Evolutionary conservation across 1,139 yeast species (phyloP), one percentile per base, ranked within the genome.

Genomic region (Suhomyces choctaworum): DNA sequence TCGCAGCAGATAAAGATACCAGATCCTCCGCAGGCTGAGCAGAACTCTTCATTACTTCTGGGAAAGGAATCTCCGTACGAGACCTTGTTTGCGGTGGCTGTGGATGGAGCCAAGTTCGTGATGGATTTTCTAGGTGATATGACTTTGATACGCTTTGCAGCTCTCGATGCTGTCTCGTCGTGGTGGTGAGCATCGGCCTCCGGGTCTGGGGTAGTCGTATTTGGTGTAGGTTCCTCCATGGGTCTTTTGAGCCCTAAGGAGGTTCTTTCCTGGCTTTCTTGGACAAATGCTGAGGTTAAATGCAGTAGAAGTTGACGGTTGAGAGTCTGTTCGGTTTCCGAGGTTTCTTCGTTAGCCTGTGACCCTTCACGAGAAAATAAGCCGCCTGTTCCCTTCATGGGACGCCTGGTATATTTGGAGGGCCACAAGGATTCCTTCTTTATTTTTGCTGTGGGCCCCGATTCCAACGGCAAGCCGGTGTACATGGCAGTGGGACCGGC

Each of bases 1-100:
- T 92, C 98, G 62, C 98, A 92, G 60, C 97, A 92, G 20, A 92
- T 70, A 46, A 92, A 88, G 24, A 86, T 72, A 7, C 98, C 98
- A 0, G 90, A 70, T 17, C 89, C 88, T 1, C 94, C 89, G 62
- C 98, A 92, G 0, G 94, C 73, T 16, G 85, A 70, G 53, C 98
- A 92, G 56, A 74, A 89, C 58, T 92, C 98, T 46, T 90, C 94
- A 56, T 92, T 92, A 42, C 78, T 73, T 43, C 65, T 51, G 35
- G 64, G 51, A 26, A 60, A 45, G 35, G 61, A 63, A 34, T 50
- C 52, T 4, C 54, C 56, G 22, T 24, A 9, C 8, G 24, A 16
- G 4, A 20, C 20, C 16, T 20, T 22, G 11, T 31, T 11, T n/a
- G 31, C 9, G 13, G 19, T 22, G 5, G 33, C 22, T 13, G 42